Evolutionary conservation across 306 rosid species (phyloP).

Genomic region (Cicer yamashitae): DNA sequence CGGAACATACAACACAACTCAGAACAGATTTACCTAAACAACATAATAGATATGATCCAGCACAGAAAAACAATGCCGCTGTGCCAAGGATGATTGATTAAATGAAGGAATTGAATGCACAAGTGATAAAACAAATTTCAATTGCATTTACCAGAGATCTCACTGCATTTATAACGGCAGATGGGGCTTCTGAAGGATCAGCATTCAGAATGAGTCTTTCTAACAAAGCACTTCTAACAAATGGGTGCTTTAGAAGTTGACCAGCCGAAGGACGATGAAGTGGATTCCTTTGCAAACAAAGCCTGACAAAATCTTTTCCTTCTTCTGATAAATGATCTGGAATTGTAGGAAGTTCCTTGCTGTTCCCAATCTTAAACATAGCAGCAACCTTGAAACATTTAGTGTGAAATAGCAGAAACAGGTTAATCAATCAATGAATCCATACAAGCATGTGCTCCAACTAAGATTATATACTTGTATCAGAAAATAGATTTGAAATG

Average conservation of each 20-base stretch:
- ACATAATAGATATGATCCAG: constrained; percentile 22
- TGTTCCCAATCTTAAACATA: constrained; percentile 87
- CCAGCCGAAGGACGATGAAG: constrained; percentile 71
- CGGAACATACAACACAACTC: neutral
- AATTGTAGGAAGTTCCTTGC: constrained; percentile 77
- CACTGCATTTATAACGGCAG: constrained; percentile 55
- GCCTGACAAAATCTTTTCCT: constrained; percentile 80
- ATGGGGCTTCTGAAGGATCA: constrained; percentile 51
- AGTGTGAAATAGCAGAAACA: constrained; percentile 38
- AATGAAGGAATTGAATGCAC: constrained; percentile 2
- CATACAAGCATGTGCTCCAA: constrained; percentile 36
- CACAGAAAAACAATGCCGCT: constrained; percentile 35
- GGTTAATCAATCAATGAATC: constrained; percentile 46
- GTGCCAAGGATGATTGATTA: constrained; percentile 35
- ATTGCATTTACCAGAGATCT: constrained; percentile 62
- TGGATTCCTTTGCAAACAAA: constrained; percentile 86
- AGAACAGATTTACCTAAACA: constrained; percentile 33
- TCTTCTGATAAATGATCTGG: constrained; percentile 85
- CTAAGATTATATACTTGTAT: constrained; percentile 40
- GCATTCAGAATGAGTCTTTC: constrained; percentile 60
- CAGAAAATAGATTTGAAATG: constrained; percentile 47
- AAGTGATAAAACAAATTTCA: constrained; percentile 2
- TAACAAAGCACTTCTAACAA: constrained; percentile 72
- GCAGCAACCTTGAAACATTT: constrained; percentile 77
- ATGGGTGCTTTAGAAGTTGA: constrained; percentile 87